These are phyloP conservation scores for Erigeron philadelphicus DNA, from an alignment of 140 eudicot genomes.

Conservation along the genomic window DNA sequence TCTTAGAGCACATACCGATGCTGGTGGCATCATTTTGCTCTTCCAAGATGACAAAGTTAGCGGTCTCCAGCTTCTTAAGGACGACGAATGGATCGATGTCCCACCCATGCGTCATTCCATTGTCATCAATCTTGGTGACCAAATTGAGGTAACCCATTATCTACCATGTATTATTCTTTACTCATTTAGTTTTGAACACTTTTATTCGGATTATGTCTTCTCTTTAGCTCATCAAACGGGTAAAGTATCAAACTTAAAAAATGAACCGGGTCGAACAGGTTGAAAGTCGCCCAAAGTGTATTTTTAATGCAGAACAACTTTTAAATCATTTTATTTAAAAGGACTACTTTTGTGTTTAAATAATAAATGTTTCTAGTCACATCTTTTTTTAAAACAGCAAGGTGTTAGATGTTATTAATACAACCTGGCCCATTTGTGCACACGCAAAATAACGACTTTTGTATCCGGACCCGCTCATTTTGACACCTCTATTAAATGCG, in stretches of 20 bases:
- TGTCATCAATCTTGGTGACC: conserved; percentile 77
- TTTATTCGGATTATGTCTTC: neutral
- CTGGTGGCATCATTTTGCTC: conserved; percentile 71
- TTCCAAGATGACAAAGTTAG: conserved; percentile 80
- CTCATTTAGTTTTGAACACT: neutral
- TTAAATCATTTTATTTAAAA: no score
- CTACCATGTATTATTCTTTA: neutral
- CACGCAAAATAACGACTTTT: no score
- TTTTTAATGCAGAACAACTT: no score
- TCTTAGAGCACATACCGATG: conserved; percentile 79
- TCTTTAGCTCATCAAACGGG: neutral
- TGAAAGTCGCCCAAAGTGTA: no score
- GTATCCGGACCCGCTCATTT: no score
- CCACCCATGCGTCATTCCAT: conserved; percentile 80
- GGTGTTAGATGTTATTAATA: no score
- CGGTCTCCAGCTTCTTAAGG: conserved; percentile 78
- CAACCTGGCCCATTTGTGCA: no score
- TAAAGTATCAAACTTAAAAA: neutral
- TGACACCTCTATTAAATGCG: no score
- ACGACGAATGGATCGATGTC: conserved; percentile 65
- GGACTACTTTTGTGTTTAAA: no score
- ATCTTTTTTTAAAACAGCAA: no score
- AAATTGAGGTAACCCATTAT: conserved; percentile 53
- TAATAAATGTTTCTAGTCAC: no score
- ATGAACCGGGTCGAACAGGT: no score